Base-by-base conservation (phyloP, 148 eudicot species). In the Chenopodium album region DNA sequence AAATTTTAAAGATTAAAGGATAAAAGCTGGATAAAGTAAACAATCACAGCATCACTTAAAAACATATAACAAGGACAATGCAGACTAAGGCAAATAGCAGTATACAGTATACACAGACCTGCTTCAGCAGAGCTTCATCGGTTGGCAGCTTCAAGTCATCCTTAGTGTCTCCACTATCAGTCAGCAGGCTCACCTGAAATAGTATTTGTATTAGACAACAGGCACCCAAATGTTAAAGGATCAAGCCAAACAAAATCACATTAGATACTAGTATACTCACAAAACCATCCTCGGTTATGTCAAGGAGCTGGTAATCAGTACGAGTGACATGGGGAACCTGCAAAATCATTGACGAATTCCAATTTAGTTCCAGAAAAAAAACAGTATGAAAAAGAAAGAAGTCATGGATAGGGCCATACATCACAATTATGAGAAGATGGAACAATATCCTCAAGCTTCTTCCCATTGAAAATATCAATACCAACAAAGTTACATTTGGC, bases 321-420 rank as follows among this genome's bases (percentile, higher is more conserved):
- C 97, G 97, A 76, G 64, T 84, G 77, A 93, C 97, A 87, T 93
- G 92, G 71, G 97, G 97, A 77, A 92, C 93, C 97, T 93, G 86
- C 70, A 84, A 65, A 65, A 59, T n/a, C 63, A 79, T 47, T n/a
- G 68, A 47, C 7, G 44, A 16, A 28, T 41, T 28, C 71, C 70
- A 46, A 46, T 29, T 50, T 17, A 6, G 20, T 50, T 50, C 34
- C 59, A 48, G 1, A 4, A 14, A 54, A 54, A 54, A 10, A 1
- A 34, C 41, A 59, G 2, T 2, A 13, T 2, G 4, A 22, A 9
- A 50, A 20, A 41, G 9, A 26, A 26, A 28, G 9, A 16, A 47
- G 29, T 50, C 12, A 10, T 32, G 23, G 2, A 41, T 1, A 69
- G 12, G 77, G 28, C 50, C 82, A 67, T 88, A 92, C 97, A 88